Conservation (phyloP, 306 rosid species). For the Morella rubra region DNA sequence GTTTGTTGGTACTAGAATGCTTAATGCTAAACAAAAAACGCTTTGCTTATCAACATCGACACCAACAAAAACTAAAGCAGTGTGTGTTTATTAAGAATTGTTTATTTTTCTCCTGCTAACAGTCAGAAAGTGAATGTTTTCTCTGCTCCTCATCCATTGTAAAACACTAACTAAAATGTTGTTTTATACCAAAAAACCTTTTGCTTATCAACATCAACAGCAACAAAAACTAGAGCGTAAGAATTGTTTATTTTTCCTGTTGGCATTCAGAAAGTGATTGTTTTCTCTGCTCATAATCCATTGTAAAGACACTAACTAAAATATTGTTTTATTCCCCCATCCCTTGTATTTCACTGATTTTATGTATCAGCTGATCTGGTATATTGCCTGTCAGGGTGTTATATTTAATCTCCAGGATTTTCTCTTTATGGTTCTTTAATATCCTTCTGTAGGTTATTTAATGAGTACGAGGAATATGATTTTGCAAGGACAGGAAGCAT, state of each 20-base stretch:
- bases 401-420: not conserved
- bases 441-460: constrained; percentile 61
- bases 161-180: too few relatives aligned
- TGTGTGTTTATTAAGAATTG: not conserved
- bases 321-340: not conserved
- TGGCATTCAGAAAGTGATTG: too few relatives aligned
- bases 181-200: too few relatives aligned
- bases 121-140: too few relatives aligned
- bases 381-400: not conserved
- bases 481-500: constrained; percentile 82
- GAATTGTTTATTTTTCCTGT: too few relatives aligned
- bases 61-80: too few relatives aligned
- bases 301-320: not conserved
- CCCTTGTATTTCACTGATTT: not conserved
- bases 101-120: too few relatives aligned
- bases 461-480: constrained; percentile 74
- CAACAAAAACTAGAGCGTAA: too few relatives aligned
- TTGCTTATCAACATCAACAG: too few relatives aligned
- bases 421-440: not conserved
- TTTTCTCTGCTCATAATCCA: not conserved
- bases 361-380: not conserved
- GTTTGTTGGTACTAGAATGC: not conserved
- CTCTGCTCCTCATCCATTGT: too few relatives aligned
- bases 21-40: not conserved
- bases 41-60: not conserved